phyloP scores from a whole-genome alignment of 257 asterid genomes.

The Solanum ossicruentum region DNA sequence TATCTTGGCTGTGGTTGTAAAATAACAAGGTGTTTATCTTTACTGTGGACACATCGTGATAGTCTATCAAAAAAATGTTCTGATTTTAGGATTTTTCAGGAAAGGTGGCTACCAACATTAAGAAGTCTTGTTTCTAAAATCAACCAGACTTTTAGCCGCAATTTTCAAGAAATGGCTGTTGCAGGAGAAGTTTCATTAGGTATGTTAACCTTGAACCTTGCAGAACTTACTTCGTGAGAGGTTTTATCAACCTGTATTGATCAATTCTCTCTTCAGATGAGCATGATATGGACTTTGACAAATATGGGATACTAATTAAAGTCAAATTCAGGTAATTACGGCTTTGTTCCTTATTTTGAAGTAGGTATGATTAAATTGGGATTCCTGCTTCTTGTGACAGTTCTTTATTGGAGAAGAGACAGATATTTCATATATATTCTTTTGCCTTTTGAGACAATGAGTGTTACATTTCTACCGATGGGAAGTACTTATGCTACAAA shows the following conservation, averaged over 20 bases:
- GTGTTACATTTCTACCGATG: background rate
- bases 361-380: background rate
- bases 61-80: slow-evolving; percentile 2
- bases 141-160: slow-evolving; percentile 69
- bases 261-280: slow-evolving; percentile 48
- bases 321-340: slow-evolving; percentile 78
- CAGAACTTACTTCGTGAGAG: background rate
- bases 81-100: slow-evolving; percentile 38
- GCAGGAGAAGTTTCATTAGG: slow-evolving; percentile 97
- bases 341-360: background rate
- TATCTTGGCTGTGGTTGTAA: background rate
- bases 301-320: slow-evolving; percentile 86
- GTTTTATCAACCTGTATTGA: slow-evolving; percentile 1
- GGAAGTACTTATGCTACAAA: background rate
- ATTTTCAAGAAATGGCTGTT: slow-evolving; percentile 98
- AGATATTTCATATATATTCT: background rate
- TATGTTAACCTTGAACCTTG: slow-evolving; percentile 8
- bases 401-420: background rate
- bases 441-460: background rate
- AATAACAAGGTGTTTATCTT: background rate
- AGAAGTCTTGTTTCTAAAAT: slow-evolving; percentile 66
- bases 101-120: slow-evolving; percentile 79
- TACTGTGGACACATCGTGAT: background rate
- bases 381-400: background rate
- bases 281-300: slow-evolving; percentile 67